Conservation (phyloP, 805 yeast species). For the Hanseniaspora clermontiae region DNA sequence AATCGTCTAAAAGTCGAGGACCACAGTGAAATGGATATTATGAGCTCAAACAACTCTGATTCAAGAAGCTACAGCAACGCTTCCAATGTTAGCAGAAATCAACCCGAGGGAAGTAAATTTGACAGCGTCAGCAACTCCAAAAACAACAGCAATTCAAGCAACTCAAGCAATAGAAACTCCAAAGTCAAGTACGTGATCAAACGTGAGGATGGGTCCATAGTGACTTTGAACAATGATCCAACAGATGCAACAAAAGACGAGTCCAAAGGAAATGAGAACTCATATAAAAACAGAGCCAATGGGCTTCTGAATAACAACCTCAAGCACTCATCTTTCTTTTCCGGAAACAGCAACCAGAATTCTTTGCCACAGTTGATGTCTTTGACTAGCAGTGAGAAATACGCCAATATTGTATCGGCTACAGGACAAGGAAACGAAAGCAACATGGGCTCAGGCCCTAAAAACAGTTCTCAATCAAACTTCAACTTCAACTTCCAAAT, state of each 20-base stretch:
- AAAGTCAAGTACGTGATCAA: conserved; percentile 16
- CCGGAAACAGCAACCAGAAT: conserved; percentile 13
- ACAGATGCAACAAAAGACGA: not conserved
- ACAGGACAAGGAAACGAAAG: conserved; percentile 13
- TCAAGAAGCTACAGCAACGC: not conserved
- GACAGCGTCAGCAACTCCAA: not conserved
- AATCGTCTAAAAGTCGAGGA: not conserved
- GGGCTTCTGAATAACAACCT: not conserved
- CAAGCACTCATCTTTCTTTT: not conserved
- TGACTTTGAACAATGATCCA: conserved; percentile 13
- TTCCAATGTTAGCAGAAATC: not conserved
- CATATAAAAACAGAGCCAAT: no score
- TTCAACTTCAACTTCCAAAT: not conserved
- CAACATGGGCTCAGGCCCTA: conserved; percentile 5
- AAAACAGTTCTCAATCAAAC: conserved; percentile 1
- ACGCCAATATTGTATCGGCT: conserved; percentile 18
- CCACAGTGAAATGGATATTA: not conserved
- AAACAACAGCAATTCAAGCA: not conserved
- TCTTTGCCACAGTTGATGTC: conserved; percentile 23
- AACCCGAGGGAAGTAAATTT: not conserved
- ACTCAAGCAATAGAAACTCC: not conserved
- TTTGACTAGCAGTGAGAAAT: conserved; percentile 23
- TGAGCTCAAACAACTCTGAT: not conserved
- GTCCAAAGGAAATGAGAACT: not conserved
- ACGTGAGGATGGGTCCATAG: conserved; percentile 16